These are phyloP conservation scores for Astragalus glycyphyllos DNA, from an alignment of 306 rosid genomes.

Conservation along the genomic window DNA sequence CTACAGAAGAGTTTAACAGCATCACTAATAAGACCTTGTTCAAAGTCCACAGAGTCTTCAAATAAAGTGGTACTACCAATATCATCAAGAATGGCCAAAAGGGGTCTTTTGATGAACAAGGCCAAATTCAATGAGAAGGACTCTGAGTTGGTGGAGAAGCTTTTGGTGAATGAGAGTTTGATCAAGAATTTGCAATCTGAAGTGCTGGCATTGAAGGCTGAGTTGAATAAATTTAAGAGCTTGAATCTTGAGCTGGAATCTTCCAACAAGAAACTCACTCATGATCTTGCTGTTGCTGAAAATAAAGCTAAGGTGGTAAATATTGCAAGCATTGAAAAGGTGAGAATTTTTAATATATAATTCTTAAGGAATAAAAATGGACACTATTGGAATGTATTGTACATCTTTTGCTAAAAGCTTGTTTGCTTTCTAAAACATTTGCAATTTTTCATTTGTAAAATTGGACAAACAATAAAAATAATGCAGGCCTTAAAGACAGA, in stretches of 20 bases:
- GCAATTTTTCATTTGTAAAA: too few species aligned
- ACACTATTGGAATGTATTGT: slow-evolving; percentile 11
- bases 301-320: slow-evolving; percentile 59
- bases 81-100: slow-evolving; percentile 46
- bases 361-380: background rate
- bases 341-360: slow-evolving; percentile 16
- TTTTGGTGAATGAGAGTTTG: slow-evolving; percentile 58
- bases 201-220: slow-evolving; percentile 64
- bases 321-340: slow-evolving; percentile 53
- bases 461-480: too few species aligned
- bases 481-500: too few species aligned
- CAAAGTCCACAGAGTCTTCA: slow-evolving; percentile 58
- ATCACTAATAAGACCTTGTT: slow-evolving; percentile 52
- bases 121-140: slow-evolving; percentile 66
- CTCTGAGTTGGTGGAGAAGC: slow-evolving; percentile 57
- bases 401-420: background rate
- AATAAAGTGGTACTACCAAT: slow-evolving; percentile 31
- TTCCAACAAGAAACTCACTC: slow-evolving; percentile 56
- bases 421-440: too few species aligned
- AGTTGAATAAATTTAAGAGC: slow-evolving; percentile 60
- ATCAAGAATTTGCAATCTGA: slow-evolving; percentile 60
- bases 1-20: slow-evolving; percentile 37
- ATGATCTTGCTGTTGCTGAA: slow-evolving; percentile 67
- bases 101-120: slow-evolving; percentile 52
- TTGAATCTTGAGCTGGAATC: slow-evolving; percentile 66